Evolutionary conservation across 2,329 filamentous ascomycete species (phyloP).

Genomic region (Aschersonia sp.): DNA sequence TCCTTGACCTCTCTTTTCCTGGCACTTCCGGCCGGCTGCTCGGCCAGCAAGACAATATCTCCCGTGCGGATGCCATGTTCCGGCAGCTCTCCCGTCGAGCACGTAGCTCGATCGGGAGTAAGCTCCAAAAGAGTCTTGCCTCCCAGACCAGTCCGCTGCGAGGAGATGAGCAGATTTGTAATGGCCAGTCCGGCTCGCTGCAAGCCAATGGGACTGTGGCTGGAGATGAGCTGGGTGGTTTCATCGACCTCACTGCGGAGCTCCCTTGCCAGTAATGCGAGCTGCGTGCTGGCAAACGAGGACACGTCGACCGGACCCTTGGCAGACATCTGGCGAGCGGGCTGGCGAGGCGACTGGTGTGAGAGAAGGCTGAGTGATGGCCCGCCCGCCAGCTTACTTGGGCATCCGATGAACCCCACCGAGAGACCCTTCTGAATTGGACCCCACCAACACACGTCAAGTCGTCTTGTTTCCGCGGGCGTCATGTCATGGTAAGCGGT

Average conservation of each 20-base stretch:
- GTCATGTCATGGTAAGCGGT: too few relatives aligned
- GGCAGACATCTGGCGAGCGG: too few relatives aligned
- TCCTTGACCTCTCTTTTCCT: conserved; percentile 61
- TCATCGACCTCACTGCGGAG: conserved; percentile 58
- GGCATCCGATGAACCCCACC: too few relatives aligned
- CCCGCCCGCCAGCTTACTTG: too few relatives aligned
- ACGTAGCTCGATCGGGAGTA: conserved; percentile 53
- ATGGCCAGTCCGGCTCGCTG: conserved; percentile 68
- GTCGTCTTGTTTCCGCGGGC: background rate
- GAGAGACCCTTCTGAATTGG: background rate
- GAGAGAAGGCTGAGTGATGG: too few relatives aligned
- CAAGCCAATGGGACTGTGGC: conserved; percentile 52
- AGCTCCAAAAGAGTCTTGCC: conserved; percentile 86
- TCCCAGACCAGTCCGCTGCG: conserved; percentile 76
- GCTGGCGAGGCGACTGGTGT: too few relatives aligned
- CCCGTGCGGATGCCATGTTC: conserved; percentile 65
- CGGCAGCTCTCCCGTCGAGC: conserved; percentile 39
- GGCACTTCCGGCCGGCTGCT: conserved; percentile 58
- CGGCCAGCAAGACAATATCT: conserved; percentile 63
- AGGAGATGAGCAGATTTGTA: conserved; percentile 57
- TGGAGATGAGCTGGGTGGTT: conserved; percentile 51
- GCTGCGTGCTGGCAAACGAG: conserved; percentile 56
- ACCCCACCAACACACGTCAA: background rate
- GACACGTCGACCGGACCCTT: conserved; percentile 39
- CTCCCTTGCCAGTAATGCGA: conserved; percentile 55